Percentiles rank a stretch among this genome's conserved stretches.
phyloP scores from a whole-genome alignment of 2,329 filamentous ascomycete genomes.

The Verticillium tricorpus region DNA sequence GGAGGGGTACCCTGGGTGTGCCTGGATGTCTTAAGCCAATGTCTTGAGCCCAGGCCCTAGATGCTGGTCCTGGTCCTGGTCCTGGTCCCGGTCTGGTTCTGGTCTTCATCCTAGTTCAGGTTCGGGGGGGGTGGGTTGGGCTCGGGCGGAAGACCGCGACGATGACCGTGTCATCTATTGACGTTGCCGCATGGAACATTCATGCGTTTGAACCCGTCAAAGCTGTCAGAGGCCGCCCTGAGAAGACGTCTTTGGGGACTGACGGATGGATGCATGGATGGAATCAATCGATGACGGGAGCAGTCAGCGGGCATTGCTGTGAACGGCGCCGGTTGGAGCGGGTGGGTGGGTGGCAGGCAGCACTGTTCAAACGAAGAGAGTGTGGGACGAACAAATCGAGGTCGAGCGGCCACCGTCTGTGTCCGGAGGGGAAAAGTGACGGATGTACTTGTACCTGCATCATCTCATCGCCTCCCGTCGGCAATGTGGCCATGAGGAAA shows the following conservation, averaged over 20 bases:
- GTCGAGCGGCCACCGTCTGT: background rate
- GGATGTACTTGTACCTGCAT: background rate
- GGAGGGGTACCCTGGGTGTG: background rate
- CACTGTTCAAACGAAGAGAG: background rate
- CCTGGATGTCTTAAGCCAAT: background rate
- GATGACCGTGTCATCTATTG: constrained; percentile 1
- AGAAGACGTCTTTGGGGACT: background rate
- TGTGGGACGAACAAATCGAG: background rate
- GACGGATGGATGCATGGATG: background rate
- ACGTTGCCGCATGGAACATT: constrained; percentile 1
- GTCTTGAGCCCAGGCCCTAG: background rate
- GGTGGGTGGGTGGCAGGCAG: background rate
- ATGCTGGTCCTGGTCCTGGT: background rate
- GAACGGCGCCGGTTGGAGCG: no score
- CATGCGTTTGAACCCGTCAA: constrained; percentile 4
- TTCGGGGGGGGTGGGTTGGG: background rate
- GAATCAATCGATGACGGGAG: background rate
- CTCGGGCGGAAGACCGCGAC: background rate
- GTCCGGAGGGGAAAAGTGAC: background rate
- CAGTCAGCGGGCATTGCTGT: background rate
- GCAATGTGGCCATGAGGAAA: no score
- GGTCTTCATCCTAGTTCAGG: background rate
- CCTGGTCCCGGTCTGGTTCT: background rate
- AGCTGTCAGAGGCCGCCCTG: background rate
- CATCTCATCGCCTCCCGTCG: no score